These are phyloP conservation scores for Neocallimastix lanati DNA, from an alignment of 192 early-diverging fungal genomes.

Conservation along the genomic window DNA sequence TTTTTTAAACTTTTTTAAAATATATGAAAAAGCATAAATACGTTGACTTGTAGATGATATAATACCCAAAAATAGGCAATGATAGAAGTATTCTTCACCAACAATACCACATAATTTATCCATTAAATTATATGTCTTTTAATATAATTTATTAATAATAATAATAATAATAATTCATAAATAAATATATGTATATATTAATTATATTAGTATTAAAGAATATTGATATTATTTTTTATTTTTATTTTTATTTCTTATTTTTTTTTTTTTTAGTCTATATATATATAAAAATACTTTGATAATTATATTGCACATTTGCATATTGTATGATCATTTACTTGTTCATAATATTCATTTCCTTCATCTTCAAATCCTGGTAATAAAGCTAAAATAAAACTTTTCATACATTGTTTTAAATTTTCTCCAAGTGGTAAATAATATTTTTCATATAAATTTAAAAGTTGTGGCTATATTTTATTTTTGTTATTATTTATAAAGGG, in stretches of 20 bases:
- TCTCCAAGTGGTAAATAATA: conserved; percentile 54
- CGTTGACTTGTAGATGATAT: conserved; percentile 49
- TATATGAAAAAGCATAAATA: conserved; percentile 55
- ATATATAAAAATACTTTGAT: too few relatives aligned
- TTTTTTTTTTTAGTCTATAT: background rate
- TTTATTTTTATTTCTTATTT: too few relatives aligned
- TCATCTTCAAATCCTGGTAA: conserved; percentile 80
- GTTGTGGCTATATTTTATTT: conserved; percentile 37
- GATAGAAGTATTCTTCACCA: conserved; percentile 62
- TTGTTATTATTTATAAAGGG: too few relatives aligned
- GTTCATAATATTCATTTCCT: conserved; percentile 61
- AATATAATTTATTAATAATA: background rate
- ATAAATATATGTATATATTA: too few relatives aligned
- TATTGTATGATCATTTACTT: too few relatives aligned
- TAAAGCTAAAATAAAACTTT: conserved; percentile 60
- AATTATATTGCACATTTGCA: too few relatives aligned
- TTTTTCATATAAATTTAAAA: conserved; percentile 57
- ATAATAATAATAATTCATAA: background rate
- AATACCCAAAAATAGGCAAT: conserved; percentile 63
- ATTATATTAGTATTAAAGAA: too few relatives aligned
- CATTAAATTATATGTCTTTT: conserved; percentile 29
- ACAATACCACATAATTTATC: conserved; percentile 44
- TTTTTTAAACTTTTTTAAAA: conserved; percentile 51
- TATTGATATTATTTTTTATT: too few relatives aligned
- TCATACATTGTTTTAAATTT: conserved; percentile 50